These are phyloP conservation scores for Parmelia sp. DNA, from an alignment of 495 filamentous ascomycete species.

Conservation along the genomic window DNA sequence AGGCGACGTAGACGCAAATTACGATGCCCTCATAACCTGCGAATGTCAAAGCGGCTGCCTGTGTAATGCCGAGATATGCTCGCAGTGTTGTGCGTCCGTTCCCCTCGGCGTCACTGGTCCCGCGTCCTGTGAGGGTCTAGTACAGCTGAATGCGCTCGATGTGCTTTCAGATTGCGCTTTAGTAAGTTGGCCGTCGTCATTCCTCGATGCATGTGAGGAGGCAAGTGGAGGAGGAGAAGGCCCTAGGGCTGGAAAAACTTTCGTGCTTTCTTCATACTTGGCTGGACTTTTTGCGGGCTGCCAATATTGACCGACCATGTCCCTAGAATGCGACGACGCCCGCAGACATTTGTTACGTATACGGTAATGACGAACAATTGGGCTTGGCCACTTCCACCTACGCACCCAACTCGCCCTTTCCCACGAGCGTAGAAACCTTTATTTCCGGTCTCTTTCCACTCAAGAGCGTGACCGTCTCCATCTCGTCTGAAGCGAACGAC, in stretches of 20 bases:
- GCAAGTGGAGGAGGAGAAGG: neutral
- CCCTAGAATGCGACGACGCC: neutral
- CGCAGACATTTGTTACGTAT: constrained; percentile 2
- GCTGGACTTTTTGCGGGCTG: neutral
- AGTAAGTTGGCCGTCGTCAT: neutral
- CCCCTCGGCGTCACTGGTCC: neutral
- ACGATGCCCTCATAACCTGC: neutral
- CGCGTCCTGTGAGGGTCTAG: neutral
- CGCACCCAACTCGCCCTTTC: neutral
- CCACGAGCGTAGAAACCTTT: constrained; percentile 1
- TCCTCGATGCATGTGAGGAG: neutral
- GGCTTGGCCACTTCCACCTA: constrained; percentile 4
- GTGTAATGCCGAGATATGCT: constrained; percentile 3
- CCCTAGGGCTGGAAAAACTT: neutral
- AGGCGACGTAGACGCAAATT: too few species aligned
- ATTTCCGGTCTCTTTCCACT: neutral
- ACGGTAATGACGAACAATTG: neutral
- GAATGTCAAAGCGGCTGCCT: constrained; percentile 9
- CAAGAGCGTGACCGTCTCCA: neutral
- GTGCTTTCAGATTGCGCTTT: neutral
- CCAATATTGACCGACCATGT: neutral
- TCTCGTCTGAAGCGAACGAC: neutral
- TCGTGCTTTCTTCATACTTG: neutral
- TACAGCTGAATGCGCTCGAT: neutral
- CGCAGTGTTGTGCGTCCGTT: neutral